These are phyloP conservation scores for Collybiopsis confluens DNA, from an alignment of 768 basidiomycete species.

Conservation along the genomic window DNA sequence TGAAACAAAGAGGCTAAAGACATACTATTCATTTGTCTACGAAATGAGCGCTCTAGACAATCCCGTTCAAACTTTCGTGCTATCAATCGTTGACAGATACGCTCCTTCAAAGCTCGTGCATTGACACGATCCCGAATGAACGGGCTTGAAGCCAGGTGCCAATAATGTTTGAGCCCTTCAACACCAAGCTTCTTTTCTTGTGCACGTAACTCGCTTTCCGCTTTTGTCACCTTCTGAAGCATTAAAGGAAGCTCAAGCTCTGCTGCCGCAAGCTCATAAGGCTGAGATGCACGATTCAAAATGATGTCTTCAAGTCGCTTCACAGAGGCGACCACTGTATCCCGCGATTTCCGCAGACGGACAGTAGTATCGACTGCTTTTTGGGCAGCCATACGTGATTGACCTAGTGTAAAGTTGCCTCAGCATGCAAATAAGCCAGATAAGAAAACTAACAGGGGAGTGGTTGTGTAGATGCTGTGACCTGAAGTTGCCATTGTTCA, in stretches of 20 bases:
- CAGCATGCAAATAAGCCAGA: not conserved
- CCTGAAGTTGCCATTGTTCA: slow-evolving; percentile 10
- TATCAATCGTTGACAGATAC: not conserved
- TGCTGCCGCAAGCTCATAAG: slow-evolving; percentile 1
- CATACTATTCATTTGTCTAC: not conserved
- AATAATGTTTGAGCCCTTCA: not conserved
- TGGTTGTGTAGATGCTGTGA: slow-evolving; percentile 2
- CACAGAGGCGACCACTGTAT: not conserved
- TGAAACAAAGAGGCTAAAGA: not conserved
- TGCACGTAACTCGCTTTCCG: not conserved
- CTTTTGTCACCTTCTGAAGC: not conserved
- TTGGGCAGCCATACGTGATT: not conserved
- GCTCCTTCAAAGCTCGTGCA: not conserved
- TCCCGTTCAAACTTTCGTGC: not conserved
- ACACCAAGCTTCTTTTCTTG: not conserved
- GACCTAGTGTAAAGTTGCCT: not conserved
- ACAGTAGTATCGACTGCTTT: not conserved
- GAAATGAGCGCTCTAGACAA: not conserved
- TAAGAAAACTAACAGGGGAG: slow-evolving; percentile 14
- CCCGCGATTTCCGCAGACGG: not conserved
- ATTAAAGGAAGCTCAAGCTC: not conserved
- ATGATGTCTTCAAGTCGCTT: not conserved
- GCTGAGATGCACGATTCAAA: not conserved
- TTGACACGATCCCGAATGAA: not conserved
- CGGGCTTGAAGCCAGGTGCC: not conserved